Percentiles rank a stretch among this genome's conserved stretches.
phyloP scores from a whole-genome alignment of 129 eudicot species.

The Logfia minima region DNA sequence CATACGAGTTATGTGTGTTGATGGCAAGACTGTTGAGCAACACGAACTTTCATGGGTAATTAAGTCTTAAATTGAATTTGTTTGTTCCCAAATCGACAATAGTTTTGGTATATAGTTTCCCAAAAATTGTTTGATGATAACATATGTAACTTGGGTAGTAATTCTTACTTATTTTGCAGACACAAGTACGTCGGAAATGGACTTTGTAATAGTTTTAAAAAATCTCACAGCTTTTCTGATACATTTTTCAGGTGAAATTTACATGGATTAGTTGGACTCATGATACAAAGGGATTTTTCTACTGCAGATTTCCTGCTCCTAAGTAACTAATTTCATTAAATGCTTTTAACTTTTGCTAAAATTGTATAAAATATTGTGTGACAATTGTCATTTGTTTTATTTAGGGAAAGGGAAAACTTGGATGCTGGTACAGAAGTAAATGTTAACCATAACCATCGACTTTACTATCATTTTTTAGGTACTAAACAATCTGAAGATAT shows the following conservation, averaged over 20 bases:
- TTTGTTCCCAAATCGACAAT: not conserved
- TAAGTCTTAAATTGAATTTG: not conserved
- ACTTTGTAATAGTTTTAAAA: not conserved
- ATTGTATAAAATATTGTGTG: not conserved
- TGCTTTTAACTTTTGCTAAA: not conserved
- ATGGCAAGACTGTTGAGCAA: constrained; percentile 47
- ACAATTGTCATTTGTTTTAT: constrained; percentile 16
- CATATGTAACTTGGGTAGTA: too few species aligned
- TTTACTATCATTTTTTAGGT: constrained; percentile 80
- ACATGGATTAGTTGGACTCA: constrained; percentile 81
- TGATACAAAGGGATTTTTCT: constrained; percentile 89
- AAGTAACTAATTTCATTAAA: constrained; percentile 40
- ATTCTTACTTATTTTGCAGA: not conserved
- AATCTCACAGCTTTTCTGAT: not conserved
- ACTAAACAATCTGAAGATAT: constrained; percentile 85
- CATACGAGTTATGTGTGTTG: constrained; percentile 64
- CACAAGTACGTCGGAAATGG: not conserved
- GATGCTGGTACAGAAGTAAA: constrained; percentile 90
- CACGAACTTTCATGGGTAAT: constrained; percentile 78
- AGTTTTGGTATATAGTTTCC: not conserved
- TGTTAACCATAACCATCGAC: constrained; percentile 59
- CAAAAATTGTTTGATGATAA: not conserved
- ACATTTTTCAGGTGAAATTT: constrained; percentile 68
- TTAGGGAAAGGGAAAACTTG: constrained; percentile 59
- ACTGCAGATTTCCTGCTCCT: constrained; percentile 87